Evolutionary conservation across 306 rosid species (phyloP).

Genomic region (Gleditsia sinensis): DNA sequence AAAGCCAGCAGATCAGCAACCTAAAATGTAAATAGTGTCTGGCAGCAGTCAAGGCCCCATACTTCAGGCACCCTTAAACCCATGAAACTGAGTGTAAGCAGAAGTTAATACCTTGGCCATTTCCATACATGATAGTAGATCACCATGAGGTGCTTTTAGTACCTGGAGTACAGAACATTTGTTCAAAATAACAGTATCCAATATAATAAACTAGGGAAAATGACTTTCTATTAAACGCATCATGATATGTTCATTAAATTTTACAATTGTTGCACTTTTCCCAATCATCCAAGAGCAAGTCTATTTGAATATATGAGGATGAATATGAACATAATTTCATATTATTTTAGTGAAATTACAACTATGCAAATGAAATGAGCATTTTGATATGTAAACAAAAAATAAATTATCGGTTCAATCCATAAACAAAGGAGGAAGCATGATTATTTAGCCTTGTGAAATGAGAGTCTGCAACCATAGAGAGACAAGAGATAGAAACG

Average conservation of each 20-base stretch:
- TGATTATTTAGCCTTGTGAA: neutral
- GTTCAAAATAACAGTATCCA: slow-evolving; percentile 17
- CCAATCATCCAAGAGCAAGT: neutral
- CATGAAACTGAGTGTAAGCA: neutral
- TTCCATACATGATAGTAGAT: slow-evolving; percentile 78
- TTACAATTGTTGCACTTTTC: neutral
- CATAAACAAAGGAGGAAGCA: neutral
- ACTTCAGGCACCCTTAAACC: slow-evolving; percentile 10
- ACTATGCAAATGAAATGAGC: neutral
- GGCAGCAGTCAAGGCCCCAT: slow-evolving; percentile 17
- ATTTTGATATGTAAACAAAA: neutral
- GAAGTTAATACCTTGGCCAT: slow-evolving; percentile 80
- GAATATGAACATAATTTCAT: neutral
- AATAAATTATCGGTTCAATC: neutral
- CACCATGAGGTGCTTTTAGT: slow-evolving; percentile 89
- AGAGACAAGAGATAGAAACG: neutral
- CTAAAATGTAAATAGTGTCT: slow-evolving; percentile 42
- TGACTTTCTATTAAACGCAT: neutral
- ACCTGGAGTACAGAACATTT: slow-evolving; percentile 44
- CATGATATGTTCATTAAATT: neutral
- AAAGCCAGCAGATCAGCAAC: slow-evolving; percentile 93
- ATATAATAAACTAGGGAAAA: slow-evolving; percentile 3
- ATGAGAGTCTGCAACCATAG: neutral
- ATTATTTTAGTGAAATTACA: neutral
- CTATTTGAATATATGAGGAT: neutral